Evolutionary conservation across 768 basidiomycete genomes (phyloP).

Genomic region (Russula sp.): DNA sequence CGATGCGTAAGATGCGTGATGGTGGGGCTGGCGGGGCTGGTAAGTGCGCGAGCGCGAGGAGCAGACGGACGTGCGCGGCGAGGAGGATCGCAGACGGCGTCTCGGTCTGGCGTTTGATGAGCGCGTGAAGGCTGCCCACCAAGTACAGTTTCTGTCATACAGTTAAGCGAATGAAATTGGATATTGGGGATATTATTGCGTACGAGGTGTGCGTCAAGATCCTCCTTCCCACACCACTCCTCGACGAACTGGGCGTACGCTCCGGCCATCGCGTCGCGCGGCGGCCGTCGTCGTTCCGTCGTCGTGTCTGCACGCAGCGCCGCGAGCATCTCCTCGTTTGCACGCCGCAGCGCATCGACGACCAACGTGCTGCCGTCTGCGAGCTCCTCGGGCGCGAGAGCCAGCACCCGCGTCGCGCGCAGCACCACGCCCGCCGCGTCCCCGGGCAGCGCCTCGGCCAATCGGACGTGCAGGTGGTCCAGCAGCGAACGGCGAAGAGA

Average conservation of each 20-base stretch:
- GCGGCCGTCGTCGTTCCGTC: slow-evolving; percentile 12
- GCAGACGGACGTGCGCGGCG: slow-evolving; percentile 34
- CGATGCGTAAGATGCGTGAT: slow-evolving; percentile 32
- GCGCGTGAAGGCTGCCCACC: slow-evolving; percentile 37
- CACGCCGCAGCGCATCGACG: slow-evolving; percentile 48
- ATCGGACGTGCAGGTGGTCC: slow-evolving; percentile 39
- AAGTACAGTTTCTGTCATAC: slow-evolving; percentile 50
- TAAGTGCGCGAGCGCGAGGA: slow-evolving; percentile 26
- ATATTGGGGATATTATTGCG: too few species aligned
- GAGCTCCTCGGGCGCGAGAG: slow-evolving; percentile 27
- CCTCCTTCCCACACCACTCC: slow-evolving; percentile 39
- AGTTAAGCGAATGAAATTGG: not conserved
- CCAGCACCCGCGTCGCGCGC: slow-evolving; percentile 34
- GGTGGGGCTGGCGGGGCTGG: slow-evolving; percentile 24
- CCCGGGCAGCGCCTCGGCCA: slow-evolving; percentile 34
- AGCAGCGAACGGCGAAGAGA: slow-evolving; percentile 38
- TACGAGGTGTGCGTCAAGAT: slow-evolving; percentile 30
- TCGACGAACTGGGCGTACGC: slow-evolving; percentile 43
- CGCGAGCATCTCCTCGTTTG: slow-evolving; percentile 46
- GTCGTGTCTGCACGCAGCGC: slow-evolving; percentile 17
- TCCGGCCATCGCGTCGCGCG: slow-evolving; percentile 30
- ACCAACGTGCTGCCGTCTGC: slow-evolving; percentile 45
- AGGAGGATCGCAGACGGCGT: slow-evolving; percentile 31
- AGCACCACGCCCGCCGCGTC: slow-evolving; percentile 37
- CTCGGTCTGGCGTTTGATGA: slow-evolving; percentile 33